Conservation (phyloP, 345 rosid species). For the Gossypioides kirkii region DNA sequence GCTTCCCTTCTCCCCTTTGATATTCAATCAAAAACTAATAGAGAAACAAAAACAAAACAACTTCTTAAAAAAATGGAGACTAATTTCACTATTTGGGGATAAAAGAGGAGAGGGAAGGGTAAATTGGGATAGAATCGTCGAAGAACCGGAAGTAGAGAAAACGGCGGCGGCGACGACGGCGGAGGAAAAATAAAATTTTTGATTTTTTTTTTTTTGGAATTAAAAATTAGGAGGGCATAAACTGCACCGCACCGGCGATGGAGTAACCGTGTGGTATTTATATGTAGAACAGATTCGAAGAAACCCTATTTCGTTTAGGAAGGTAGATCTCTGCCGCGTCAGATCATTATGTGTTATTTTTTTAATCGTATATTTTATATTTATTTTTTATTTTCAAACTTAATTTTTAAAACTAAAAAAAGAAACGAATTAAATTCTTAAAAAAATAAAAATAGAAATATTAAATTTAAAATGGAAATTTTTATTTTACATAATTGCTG, state of each 20-base stretch:
- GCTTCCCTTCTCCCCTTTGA: constrained; percentile 19
- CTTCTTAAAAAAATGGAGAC: background rate
- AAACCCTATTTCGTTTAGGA: constrained; percentile 32
- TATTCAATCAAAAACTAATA: constrained; percentile 5
- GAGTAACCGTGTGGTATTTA: constrained; percentile 21
- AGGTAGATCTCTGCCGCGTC: constrained; percentile 14
- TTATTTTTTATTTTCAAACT: no score
- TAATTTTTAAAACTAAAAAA: no score
- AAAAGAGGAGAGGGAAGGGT: constrained; percentile 20
- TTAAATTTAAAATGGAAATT: no score
- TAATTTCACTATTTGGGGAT: background rate
- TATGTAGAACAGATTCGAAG: background rate
- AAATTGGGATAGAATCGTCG: constrained; percentile 31
- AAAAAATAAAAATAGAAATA: no score
- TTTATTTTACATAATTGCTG: no score
- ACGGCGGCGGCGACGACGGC: constrained; percentile 30
- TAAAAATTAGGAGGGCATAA: constrained; percentile 41
- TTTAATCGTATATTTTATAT: no score
- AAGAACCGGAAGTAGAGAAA: constrained; percentile 17
- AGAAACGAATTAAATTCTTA: no score
- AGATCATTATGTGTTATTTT: no score
- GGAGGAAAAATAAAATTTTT: constrained; percentile 13
- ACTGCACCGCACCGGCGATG: constrained; percentile 45
- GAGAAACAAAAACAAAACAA: constrained; percentile 2
- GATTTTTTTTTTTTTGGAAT: constrained; percentile 21